Evolutionary conservation across 306 rosid species (phyloP), one percentile per base, ranked within the genome.

Genomic region (Cucurbita maxima): DNA sequence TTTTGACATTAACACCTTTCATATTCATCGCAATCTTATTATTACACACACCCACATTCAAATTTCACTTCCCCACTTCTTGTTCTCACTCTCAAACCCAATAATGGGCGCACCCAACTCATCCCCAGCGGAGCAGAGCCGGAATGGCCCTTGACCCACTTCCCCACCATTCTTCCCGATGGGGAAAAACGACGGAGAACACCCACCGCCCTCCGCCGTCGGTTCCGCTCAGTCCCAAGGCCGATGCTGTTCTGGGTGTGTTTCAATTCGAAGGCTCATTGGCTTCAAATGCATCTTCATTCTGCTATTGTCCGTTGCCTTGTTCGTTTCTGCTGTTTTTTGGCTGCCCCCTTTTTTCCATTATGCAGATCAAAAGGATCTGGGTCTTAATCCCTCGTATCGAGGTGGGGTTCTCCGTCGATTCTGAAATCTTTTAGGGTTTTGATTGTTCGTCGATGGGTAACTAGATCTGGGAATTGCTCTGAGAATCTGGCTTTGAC

Each of bases 111-210:
- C 5, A 45, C 77, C 78, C 74, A 77, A 72, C 78, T 45, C 77
- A 20, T 58, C 74, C 60, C 61, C 63, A 76, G 77, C 51, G 53
- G 82, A 72, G 75, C 78, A 47, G 44, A 16, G 63, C 53, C 75
- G 83, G 7, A 25, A 87, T 87, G 89, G 79, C 75, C 62, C 66
- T 22, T 81, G 81, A 87, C 72, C 80, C 72, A 76, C 75, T 71
- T 77, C 79, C 41, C 63, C 85, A 58, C 82, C 90, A 84, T 82
- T 88, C 83, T 53, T 78, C 58, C 71, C 84, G 22, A 92, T 92
- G 97, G 97, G 97, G 76, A 92, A 92, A 83, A 69, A 76, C 80
- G 94, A 86, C 76, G 94, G 78, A 58, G 90, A 89, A 34, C 90
- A 78, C 59, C 67, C 64, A 37, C 56, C 56, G 77, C 85, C 82